These are phyloP conservation scores for Globisporangium sylvaticum DNA, from an alignment of 352 stramenopile species.

Conservation along the genomic window DNA sequence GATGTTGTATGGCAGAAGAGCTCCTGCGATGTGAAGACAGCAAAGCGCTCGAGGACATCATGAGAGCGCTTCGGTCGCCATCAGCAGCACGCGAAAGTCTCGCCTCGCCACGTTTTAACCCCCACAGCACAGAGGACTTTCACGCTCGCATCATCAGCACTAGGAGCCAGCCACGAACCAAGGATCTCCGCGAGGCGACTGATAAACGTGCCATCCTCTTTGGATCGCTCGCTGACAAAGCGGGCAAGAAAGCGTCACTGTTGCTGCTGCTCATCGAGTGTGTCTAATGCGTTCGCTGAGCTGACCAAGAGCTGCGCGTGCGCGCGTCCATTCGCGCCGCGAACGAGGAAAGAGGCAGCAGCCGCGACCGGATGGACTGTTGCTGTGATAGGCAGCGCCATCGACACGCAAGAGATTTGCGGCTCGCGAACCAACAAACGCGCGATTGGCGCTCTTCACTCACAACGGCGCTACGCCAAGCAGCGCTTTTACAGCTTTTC, in stretches of 20 bases:
- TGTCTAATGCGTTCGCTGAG: background rate
- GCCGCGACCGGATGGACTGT: background rate
- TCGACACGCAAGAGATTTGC: background rate
- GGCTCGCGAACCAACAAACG: background rate
- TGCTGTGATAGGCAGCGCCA: background rate
- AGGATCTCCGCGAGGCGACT: background rate
- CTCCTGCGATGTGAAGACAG: background rate
- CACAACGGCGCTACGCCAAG: background rate
- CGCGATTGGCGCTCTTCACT: background rate
- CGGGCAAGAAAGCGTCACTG: background rate
- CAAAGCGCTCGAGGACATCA: background rate
- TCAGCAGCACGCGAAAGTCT: background rate
- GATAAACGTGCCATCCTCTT: background rate
- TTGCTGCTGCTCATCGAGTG: background rate
- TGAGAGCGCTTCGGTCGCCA: background rate
- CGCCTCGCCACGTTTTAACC: background rate
- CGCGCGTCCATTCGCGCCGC: background rate
- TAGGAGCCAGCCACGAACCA: background rate
- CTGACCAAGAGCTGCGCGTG: background rate
- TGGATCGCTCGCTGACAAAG: background rate
- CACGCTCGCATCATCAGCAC: background rate
- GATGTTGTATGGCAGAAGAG: background rate
- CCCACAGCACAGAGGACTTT: background rate
- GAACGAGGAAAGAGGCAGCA: background rate
- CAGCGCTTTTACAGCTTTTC: background rate